Conservation (phyloP, 192 early-diverging fungal species). For the Coemansia sp. region DNA sequence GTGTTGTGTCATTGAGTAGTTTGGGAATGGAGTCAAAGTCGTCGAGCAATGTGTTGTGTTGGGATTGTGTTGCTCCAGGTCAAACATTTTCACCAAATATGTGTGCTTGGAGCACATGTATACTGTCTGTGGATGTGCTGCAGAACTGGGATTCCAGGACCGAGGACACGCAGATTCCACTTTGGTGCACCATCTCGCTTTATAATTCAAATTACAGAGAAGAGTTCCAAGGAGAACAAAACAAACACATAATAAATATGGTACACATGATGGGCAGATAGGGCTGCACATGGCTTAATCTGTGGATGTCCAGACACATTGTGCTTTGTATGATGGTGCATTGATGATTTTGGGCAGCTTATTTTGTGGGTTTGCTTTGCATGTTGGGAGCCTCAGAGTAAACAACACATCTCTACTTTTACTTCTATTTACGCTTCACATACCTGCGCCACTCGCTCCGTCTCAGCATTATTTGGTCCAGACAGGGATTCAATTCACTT, state of each 20-base stretch:
- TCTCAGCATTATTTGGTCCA: too few relatives aligned
- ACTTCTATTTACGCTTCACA: too few relatives aligned
- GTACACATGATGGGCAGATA: background rate
- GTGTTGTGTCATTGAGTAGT: slow-evolving; percentile 58
- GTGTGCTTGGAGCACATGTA: slow-evolving; percentile 53
- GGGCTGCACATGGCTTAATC: too few relatives aligned
- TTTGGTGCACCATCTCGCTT: slow-evolving; percentile 43
- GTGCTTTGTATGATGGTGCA: too few relatives aligned
- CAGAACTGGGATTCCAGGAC: slow-evolving; percentile 18
- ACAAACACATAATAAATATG: too few relatives aligned
- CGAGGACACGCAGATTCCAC: slow-evolving; percentile 44
- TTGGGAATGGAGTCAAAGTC: slow-evolving; percentile 56
- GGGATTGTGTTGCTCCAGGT: slow-evolving; percentile 29
- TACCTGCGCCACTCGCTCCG: background rate
- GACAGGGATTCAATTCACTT: too few relatives aligned
- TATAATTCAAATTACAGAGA: background rate
- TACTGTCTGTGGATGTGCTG: slow-evolving; percentile 15
- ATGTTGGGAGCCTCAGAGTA: too few relatives aligned
- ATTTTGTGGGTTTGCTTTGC: too few relatives aligned
- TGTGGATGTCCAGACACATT: too few relatives aligned
- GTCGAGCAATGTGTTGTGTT: slow-evolving; percentile 48
- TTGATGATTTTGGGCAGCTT: too few relatives aligned
- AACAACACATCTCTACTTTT: too few relatives aligned
- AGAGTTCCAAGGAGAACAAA: background rate
- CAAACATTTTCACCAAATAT: slow-evolving; percentile 54